Conservation (phyloP, 2,329 filamentous ascomycete genomes). For the Penicillium sp. region DNA sequence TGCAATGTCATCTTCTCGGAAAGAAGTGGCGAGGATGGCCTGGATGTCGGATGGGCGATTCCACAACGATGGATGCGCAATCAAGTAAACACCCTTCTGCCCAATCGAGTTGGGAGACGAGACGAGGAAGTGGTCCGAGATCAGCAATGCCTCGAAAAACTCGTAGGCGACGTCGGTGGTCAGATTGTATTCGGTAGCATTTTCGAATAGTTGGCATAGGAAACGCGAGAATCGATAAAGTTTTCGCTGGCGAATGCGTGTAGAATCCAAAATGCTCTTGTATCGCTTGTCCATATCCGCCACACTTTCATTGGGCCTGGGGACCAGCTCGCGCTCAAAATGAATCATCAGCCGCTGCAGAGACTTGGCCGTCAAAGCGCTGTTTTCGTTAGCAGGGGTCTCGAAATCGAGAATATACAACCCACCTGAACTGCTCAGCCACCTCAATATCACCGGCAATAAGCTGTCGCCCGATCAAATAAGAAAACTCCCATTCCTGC, state of each 20-base stretch:
- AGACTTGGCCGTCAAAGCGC: slow-evolving; percentile 85
- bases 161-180: slow-evolving; percentile 64
- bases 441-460: slow-evolving; percentile 93
- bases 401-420: not conserved
- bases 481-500: slow-evolving; percentile 97
- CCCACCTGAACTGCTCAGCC: slow-evolving; percentile 84
- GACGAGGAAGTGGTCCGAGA: slow-evolving; percentile 83
- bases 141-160: slow-evolving; percentile 73
- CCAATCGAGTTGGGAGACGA: slow-evolving; percentile 62
- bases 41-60: slow-evolving; percentile 76
- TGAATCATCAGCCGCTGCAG: slow-evolving; percentile 81
- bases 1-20: slow-evolving; percentile 59
- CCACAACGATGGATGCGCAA: slow-evolving; percentile 76
- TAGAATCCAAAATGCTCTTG: slow-evolving; percentile 90
- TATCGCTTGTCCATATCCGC: slow-evolving; percentile 95
- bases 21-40: slow-evolving; percentile 75
- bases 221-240: slow-evolving; percentile 91
- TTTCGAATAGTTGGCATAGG: slow-evolving; percentile 89
- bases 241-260: slow-evolving; percentile 92
- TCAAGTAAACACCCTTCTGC: slow-evolving; percentile 71
- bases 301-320: slow-evolving; percentile 75
- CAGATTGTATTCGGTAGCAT: slow-evolving; percentile 91
- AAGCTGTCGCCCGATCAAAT: slow-evolving; percentile 85
- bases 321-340: slow-evolving; percentile 85
- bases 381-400: slow-evolving; percentile 31